These are phyloP conservation scores for Claviceps purpurea DNA, from an alignment of 2,329 filamentous ascomycete species.

Conservation along the genomic window DNA sequence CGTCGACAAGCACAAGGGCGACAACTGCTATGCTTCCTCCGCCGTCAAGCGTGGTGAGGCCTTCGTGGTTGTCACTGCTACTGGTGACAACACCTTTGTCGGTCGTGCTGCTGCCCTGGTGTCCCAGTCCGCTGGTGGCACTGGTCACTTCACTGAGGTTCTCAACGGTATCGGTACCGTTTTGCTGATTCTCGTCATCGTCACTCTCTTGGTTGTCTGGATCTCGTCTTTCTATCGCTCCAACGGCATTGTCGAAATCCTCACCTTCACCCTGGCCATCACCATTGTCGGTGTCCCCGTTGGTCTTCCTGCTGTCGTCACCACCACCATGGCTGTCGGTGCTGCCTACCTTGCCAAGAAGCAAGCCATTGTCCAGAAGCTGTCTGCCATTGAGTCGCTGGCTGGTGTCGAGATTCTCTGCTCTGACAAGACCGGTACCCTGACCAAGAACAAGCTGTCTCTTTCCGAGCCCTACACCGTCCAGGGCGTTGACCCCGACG, in stretches of 20 bases:
- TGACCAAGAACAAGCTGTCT: conserved; percentile 91
- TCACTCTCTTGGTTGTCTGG: conserved; percentile 75
- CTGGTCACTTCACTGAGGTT: conserved; percentile 83
- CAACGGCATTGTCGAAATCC: conserved; percentile 64
- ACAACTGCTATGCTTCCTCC: conserved; percentile 74
- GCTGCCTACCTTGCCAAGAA: conserved; percentile 85
- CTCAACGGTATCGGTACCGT: conserved; percentile 76
- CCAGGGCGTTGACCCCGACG: conserved; percentile 67
- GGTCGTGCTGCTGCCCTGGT: conserved; percentile 80
- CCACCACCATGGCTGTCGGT: conserved; percentile 89
- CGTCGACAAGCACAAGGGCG: conserved; percentile 74
- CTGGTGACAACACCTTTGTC: conserved; percentile 82
- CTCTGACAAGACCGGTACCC: conserved; percentile 73
- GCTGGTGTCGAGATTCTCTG: conserved; percentile 87
- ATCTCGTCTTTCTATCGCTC: conserved; percentile 78
- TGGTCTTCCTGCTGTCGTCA: conserved; percentile 85
- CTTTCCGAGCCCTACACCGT: conserved; percentile 76
- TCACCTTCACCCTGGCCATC: conserved; percentile 76
- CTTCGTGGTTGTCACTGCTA: conserved; percentile 69
- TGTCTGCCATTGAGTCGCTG: conserved; percentile 81
- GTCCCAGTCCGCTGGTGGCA: conserved; percentile 57
- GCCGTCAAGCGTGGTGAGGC: conserved; percentile 84
- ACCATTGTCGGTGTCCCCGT: conserved; percentile 88
- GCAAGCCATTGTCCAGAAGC: conserved; percentile 86
- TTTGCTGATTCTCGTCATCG: conserved; percentile 64